Conservation (phyloP, 176 grass and related monocot species). For the Oropetium thomaeum region DNA sequence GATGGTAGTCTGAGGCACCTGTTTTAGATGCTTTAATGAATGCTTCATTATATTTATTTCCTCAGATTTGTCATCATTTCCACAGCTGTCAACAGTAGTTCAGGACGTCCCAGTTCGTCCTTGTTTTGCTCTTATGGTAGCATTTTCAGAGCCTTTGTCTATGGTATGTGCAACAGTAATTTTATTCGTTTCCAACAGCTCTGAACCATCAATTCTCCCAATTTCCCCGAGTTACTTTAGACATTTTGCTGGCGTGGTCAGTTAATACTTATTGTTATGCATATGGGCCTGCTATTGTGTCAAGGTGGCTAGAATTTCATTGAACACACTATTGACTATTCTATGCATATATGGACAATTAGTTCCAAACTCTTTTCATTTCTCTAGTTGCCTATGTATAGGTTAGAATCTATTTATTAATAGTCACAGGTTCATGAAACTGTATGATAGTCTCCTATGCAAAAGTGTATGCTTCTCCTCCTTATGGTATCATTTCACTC, state of each 20-base stretch:
- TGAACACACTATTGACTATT: background rate
- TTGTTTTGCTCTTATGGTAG: constrained; percentile 95
- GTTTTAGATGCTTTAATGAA: background rate
- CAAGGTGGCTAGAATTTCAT: background rate
- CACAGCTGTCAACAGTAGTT: constrained; percentile 47
- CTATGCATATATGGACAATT: background rate
- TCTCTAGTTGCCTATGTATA: background rate
- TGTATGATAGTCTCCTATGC: background rate
- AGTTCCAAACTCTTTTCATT: background rate
- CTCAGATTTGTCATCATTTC: constrained; percentile 65
- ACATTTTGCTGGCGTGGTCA: background rate
- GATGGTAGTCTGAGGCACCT: background rate
- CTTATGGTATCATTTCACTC: constrained; percentile 16
- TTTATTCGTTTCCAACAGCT: constrained; percentile 1
- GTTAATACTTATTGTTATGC: background rate
- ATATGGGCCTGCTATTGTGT: background rate
- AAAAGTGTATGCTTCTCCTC: constrained; percentile 5
- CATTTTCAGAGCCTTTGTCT: constrained; percentile 72
- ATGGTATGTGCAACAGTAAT: constrained; percentile 42
- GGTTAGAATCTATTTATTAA: background rate
- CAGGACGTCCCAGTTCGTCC: constrained; percentile 68
- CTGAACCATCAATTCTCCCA: background rate
- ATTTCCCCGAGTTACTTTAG: background rate
- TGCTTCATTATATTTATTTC: constrained; percentile 24
- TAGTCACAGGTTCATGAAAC: background rate